Evolutionary conservation across 345 rosid genomes (phyloP), one percentile per base, ranked within the genome.

Genomic region (Raphanus raphanistrum): DNA sequence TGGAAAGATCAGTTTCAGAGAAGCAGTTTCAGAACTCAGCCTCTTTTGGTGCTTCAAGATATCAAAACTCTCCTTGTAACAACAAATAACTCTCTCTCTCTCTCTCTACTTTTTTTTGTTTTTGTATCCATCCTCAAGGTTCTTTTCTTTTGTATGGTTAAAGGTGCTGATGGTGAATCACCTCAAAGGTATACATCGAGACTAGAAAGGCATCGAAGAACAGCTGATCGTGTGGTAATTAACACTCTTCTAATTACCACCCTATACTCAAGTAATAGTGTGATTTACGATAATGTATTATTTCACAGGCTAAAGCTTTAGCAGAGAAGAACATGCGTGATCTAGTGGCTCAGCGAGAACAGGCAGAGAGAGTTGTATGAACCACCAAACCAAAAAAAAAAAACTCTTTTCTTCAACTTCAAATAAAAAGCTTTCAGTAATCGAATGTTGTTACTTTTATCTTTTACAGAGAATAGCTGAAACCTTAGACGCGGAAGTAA

Each of bases 241-340:
- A 32, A 83, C 55, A 5, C 66, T 79, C 52, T 79, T 74, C 35
- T 70, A 31, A 26, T 25, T 6, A 28, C 68, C 31, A 28, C 68
- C 31, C 2, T 10, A 16, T 38, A 54, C 15, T 68, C 6, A 1
- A 25, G 13, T 15, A 10, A 0, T 3, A 15, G 1, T 2, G 3
- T 21, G 12, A 8, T 17, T 17, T 3, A n/a, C n/a, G n/a, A n/a
- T 62, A 55, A 38, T 71, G 6, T 36, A 69, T 54, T 33, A 2
- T 15, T n/a, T 72, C 74, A 79, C 86, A 92, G 98, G 99, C 96
- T 69, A 95, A 92, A 84, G 97, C 99, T 79, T 81, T 92, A 73
- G 98, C 90, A 36, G 99, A 95, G 84, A 92, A 92, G 86, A 95
- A 92, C 69, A 90, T 83, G 92, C 97, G 97, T 1, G 98, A 95